A percentile compares a stretch with the other conserved stretches of the same genome.
Conservation (phyloP, 2,329 filamentous ascomycete genomes). For the Pestalotiopsis sp. region DNA sequence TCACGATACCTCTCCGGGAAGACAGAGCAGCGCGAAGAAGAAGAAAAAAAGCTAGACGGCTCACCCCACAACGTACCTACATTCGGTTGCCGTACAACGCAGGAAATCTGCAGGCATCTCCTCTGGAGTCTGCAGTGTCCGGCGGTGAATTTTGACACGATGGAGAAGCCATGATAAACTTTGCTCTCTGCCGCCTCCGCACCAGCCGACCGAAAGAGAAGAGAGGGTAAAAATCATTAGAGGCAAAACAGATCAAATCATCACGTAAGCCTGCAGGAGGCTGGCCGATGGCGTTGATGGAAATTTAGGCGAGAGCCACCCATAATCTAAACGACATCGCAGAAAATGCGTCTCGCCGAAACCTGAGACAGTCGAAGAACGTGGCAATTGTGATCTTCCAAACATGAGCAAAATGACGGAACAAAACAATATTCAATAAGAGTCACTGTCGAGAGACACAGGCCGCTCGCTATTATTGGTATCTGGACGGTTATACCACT, state of each 20-base stretch:
- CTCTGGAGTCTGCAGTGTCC: not conserved
- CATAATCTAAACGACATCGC: not conserved
- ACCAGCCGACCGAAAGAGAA: not conserved
- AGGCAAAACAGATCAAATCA: not conserved
- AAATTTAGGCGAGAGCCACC: not conserved
- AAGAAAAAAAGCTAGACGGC: slow-evolving; percentile 1
- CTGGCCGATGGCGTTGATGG: not conserved
- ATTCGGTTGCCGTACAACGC: slow-evolving; percentile 5
- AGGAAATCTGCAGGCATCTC: slow-evolving; percentile 3
- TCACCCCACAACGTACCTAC: not conserved
- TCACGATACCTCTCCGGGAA: slow-evolving; percentile 3
- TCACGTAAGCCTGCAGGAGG: slow-evolving; percentile 4
- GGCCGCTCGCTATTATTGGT: not conserved
- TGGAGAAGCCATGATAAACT: not conserved
- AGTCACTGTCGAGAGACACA: not conserved
- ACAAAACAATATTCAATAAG: not conserved
- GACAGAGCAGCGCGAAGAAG: not conserved
- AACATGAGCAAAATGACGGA: not conserved
- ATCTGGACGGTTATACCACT: not conserved
- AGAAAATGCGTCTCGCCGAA: not conserved
- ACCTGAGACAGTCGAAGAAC: slow-evolving; percentile 1
- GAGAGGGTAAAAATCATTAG: not conserved
- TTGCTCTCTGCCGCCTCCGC: not conserved
- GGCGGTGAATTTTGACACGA: not conserved
- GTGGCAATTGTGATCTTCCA: not conserved